Evolutionary conservation across 2,329 filamentous ascomycete genomes (phyloP), one percentile per base, ranked within the genome.

Genomic region (Orbilia quercus): DNA sequence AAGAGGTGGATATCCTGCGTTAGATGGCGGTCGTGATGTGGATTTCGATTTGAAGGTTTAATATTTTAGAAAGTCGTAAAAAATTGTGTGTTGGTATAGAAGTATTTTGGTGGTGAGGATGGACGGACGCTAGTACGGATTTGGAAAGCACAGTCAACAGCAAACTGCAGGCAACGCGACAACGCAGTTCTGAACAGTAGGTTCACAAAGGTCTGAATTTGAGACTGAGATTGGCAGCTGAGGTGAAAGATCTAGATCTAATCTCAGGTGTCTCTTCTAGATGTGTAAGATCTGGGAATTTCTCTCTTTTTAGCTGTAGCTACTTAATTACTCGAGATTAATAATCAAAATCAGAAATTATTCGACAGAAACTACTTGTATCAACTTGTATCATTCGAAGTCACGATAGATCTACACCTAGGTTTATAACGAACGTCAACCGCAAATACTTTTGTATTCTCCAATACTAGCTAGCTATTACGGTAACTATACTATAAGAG

Each of bases 1-100:
- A 75, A 77, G 76, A 76, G 76, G 74, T 75, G 74, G 69, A 77
- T 77, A 76, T 77, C 74, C 79, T 79, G 81, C 79, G 69, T 66
- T 55, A 18, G 42, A 18, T 14, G 9, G 31, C 9, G 55, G 12
- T 40, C 48, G 34, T 38, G 57, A 31, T 64, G 47, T 18, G 23
- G 44, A 23, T 14, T 36, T 36, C n/a, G 47, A 48, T 50, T 63
- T 48, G 12, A 47, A 47, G 44, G 14, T n/a, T n/a, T 47, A 6
- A 7, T 36, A 16, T 22, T 34, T 31, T 16, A 28, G 44, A 45
- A 14, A 25, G 31, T 54, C 62, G 40, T 62, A 34, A 53, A 34
- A 51, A 38, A 67, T 5, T 38, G 36, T 65, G 25, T 55, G 44
- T 64, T 20, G n/a, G 25, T 7, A 31, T 7, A 11, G 22, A 40